A percentile compares a stretch with the other conserved stretches of the same genome.
phyloP scores from a whole-genome alignment of 2,329 filamentous ascomycete species.

The Scedosporium aurantiacum region DNA sequence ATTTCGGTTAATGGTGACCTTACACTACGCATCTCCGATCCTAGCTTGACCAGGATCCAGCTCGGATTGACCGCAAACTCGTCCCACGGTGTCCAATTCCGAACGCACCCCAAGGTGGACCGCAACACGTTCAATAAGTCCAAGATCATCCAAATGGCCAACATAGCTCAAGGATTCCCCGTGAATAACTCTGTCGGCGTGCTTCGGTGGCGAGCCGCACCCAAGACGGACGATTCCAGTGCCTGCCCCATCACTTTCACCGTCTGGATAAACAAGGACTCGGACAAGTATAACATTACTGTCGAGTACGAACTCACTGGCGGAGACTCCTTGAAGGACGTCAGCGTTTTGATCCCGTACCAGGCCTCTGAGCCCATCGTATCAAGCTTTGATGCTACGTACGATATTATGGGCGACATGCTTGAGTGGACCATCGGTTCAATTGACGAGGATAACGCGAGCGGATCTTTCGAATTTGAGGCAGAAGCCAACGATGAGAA shows the following conservation, averaged over 20 bases:
- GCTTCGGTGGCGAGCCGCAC: conserved; percentile 79
- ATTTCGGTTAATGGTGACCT: conserved; percentile 88
- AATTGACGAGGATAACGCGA: conserved; percentile 71
- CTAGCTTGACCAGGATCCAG: conserved; percentile 83
- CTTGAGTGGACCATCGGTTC: conserved; percentile 89
- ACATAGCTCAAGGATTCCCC: conserved; percentile 78
- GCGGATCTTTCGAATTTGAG: conserved; percentile 90
- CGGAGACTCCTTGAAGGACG: conserved; percentile 67
- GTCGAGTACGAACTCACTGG: conserved; percentile 92
- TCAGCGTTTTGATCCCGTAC: conserved; percentile 81
- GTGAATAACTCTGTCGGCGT: conserved; percentile 90
- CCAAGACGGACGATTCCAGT: conserved; percentile 67
- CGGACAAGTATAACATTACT: conserved; percentile 76
- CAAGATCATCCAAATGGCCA: conserved; percentile 82
- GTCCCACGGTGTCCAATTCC: conserved; percentile 79
- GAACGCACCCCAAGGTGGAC: conserved; percentile 94
- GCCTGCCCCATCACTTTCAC: conserved; percentile 91
- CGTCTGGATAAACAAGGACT: conserved; percentile 90
- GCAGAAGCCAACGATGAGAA: conserved; percentile 77
- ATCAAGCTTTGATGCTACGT: conserved; percentile 86
- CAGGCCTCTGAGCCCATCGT: conserved; percentile 74
- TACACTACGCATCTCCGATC: conserved; percentile 79
- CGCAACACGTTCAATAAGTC: conserved; percentile 72
- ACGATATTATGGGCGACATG: conserved; percentile 85
- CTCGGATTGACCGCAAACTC: conserved; percentile 66